Base-by-base conservation (phyloP, 1,284 basidiomycete genomes). In the Sparassis latifolia region DNA sequence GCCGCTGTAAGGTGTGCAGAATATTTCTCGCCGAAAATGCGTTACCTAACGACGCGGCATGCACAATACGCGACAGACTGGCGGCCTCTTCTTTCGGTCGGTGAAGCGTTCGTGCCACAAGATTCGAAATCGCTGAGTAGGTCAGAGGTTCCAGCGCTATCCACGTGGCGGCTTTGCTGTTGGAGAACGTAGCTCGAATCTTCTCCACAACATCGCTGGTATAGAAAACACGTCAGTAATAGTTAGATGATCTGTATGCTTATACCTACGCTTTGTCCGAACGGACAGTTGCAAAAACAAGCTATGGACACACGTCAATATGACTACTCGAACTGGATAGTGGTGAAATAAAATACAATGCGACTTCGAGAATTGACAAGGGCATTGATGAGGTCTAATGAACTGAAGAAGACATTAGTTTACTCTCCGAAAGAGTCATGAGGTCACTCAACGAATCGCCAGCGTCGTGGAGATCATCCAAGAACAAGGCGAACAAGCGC, bases 391-490 rank as follows among this genome's bases (percentile, higher is more conserved):
- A 86, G 71, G 57, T 84, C 82, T 47, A 87, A 58, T 2, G 83
- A 80, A 29, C 82, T 84, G 47, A 27, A 44, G 30, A 40, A 10
- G 35, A 32, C n/a, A 43, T 47, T 28, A 49, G 41, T 20, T 20
- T 20, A 20, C 33, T 12, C 29, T 38, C 32, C 38, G 35, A 20
- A 37, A 42, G 50, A 6, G 44, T 47, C 37, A 33, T 29, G 45
- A 6, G 39, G 10, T n/a, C 52, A 70, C 72, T 62, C 53, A 20
- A 84, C 78, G 82, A 82, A 53, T 81, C 78, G 58, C 85, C 80
- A 5, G 84, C 84, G 59, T 85, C 83, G 55, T 87, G 84, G 10
- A 86, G 63, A 62, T 86, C 84, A 60, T 87, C 84, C 45, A 86
- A 68, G 58, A 86, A 85, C 43, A 87, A 64, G 0, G 82, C 82